Evolutionary conservation across 2,329 filamentous ascomycete species (phyloP).

Genomic region (Cercospora sojina): DNA sequence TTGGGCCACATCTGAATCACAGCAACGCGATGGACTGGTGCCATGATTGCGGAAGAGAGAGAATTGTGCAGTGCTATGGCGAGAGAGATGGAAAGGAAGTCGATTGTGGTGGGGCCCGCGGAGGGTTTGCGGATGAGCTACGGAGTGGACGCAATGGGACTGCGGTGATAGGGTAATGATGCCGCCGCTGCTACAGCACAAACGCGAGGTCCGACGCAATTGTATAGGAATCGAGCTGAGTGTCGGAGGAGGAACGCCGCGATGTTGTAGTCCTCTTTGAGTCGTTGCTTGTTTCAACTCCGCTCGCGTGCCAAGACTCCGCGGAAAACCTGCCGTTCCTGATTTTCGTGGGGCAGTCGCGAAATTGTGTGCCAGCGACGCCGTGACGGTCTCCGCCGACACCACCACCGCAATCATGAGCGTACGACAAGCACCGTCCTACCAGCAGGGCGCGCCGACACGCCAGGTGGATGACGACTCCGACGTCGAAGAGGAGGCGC

Average conservation of each 20-base stretch:
- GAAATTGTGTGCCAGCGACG: slow-evolving; percentile 16
- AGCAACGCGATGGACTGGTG: slow-evolving; percentile 48
- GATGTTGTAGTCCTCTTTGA: not conserved
- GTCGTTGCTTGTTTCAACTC: not conserved
- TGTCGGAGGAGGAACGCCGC: not conserved
- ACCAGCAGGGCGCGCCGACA: slow-evolving; percentile 44
- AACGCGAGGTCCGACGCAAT: not conserved
- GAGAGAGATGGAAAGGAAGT: not conserved
- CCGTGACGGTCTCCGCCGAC: not conserved
- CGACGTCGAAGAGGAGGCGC: slow-evolving; percentile 92
- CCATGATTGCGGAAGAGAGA: slow-evolving; percentile 38
- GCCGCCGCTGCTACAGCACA: not conserved
- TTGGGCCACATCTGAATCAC: slow-evolving; percentile 53
- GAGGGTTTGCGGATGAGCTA: not conserved
- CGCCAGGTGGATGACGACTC: slow-evolving; percentile 58
- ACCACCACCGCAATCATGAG: slow-evolving; percentile 36
- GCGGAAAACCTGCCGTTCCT: not conserved
- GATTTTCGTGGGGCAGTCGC: slow-evolving; percentile 15
- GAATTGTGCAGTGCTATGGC: not conserved
- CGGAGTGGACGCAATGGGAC: not conserved
- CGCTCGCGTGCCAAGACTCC: not conserved
- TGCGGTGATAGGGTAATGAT: not conserved
- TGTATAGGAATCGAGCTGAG: not conserved
- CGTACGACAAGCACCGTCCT: slow-evolving; percentile 41
- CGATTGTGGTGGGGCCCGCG: not conserved